Evolutionary conservation across 805 yeast genomes (phyloP), one percentile per base, ranked within the genome.

Genomic region (Starmerella sirachaensis): DNA sequence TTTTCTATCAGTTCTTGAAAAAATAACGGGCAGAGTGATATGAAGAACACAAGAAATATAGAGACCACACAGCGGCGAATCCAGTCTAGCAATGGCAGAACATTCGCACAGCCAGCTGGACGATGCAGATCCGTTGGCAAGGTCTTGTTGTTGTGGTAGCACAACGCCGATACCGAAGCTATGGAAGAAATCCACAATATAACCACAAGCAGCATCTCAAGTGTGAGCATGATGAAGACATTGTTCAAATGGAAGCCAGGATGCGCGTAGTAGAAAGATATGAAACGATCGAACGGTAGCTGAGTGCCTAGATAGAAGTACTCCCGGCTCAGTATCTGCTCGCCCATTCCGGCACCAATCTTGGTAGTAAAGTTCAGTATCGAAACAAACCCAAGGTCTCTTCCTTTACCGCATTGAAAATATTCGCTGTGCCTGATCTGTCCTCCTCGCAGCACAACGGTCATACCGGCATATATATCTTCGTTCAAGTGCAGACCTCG

Each of bases 301-400:
- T 78, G 83, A 2, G 85, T 75, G 1, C 86, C 80, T 45, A 81
- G 64, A 53, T 80, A 79, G 57, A 72, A 81, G 58, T 80, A 80
- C 55, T 81, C 93, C 50, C 93, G 66, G 4, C 88, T 79, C 40
- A 81, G 65, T 72, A 79, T 74, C 54, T 81, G 93, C 53, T 81
- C 93, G 33, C 91, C 88, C 93, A 81, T 81, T 42, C 91, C 93
- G 38, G 91, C 83, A 32, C 93, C 93, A 57, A 81, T 80, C 53
- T 81, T 81, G 17, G 88, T 77, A 5, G 82, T 78, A 60, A 81
- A 81, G 56, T 78, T 80, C 58, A 78, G 67, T 52, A 81, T 80
- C 2, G 91, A 79, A 3, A 83, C 81, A 58, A 81, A 80, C 4
- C 93, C 91, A 53, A 81, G 66, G 62, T 81, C 91, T 56, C 93